Evolutionary conservation across 2,329 filamentous ascomycete species (phyloP).

Genomic region (Colletotrichum lini): DNA sequence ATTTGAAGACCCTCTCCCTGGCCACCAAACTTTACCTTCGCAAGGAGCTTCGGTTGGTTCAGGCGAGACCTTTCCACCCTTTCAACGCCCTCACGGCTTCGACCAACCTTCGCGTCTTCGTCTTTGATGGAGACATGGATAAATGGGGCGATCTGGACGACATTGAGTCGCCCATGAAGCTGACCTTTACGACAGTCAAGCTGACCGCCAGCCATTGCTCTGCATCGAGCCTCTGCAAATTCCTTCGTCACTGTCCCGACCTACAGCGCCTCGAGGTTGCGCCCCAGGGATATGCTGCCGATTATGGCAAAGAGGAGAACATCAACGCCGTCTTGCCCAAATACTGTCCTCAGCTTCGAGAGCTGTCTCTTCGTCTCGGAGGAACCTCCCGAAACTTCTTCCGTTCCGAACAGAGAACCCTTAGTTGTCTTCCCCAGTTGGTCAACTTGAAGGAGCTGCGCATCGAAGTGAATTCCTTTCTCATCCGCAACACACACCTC

Average conservation of each 20-base stretch:
- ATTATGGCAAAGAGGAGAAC: not conserved
- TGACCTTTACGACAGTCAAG: constrained; percentile 17
- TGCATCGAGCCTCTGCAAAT: constrained; percentile 13
- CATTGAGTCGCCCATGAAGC: not conserved
- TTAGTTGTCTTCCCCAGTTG: constrained; percentile 33
- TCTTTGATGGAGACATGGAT: constrained; percentile 1
- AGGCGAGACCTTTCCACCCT: not conserved
- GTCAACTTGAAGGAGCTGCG: constrained; percentile 20
- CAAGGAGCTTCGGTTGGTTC: not conserved
- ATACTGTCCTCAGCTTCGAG: constrained; percentile 16
- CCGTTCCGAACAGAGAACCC: too few species aligned
- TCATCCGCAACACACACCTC: not conserved
- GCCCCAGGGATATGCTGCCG: not conserved
- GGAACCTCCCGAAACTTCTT: constrained; percentile 17
- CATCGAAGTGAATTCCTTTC: constrained; percentile 21
- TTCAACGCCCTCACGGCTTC: constrained; percentile 14
- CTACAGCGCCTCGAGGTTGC: constrained; percentile 8
- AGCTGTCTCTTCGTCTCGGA: constrained; percentile 7
- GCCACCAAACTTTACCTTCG: not conserved
- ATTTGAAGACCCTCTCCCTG: not conserved
- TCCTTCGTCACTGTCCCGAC: constrained; percentile 25
- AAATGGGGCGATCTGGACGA: not conserved
- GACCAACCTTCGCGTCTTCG: constrained; percentile 1
- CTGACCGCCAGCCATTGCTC: not conserved
- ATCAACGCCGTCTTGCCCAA: constrained; percentile 28